phyloP scores from a whole-genome alignment of 352 stramenopile genomes.

The Phytopythium cucurbitacearum region DNA sequence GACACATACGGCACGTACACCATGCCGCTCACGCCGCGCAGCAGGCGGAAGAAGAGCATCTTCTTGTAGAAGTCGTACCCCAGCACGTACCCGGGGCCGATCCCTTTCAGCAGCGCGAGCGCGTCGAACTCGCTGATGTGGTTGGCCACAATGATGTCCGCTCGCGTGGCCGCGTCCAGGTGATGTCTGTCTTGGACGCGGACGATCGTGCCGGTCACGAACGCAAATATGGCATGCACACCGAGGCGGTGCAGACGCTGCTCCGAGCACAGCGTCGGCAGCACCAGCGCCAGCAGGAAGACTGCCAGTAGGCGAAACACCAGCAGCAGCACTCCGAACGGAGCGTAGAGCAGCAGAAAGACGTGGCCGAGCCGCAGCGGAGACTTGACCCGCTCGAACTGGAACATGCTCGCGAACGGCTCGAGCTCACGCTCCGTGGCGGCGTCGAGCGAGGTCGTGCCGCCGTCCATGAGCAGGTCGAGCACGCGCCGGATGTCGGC shows the following conservation, averaged over 20 bases:
- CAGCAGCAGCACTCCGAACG: constrained; percentile 46
- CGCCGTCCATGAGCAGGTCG: constrained; percentile 21
- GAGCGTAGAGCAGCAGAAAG: constrained; percentile 51
- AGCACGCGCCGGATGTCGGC: constrained; percentile 22
- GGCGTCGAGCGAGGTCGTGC: constrained; percentile 19
- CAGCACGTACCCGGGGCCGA: constrained; percentile 51
- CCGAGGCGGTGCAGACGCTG: constrained; percentile 42
- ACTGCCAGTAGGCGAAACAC: constrained; percentile 25
- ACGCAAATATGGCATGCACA: constrained; percentile 30
- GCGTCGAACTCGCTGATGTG: constrained; percentile 78
- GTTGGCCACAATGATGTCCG: constrained; percentile 60
- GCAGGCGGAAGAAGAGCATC: constrained; percentile 62
- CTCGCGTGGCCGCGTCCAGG: constrained; percentile 19
- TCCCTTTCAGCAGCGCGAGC: constrained; percentile 36
- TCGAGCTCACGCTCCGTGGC: constrained; percentile 27
- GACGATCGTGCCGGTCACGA: constrained; percentile 46
- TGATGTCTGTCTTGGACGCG: constrained; percentile 30
- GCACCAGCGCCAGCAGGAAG: constrained; percentile 39
- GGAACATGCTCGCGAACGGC: constrained; percentile 57
- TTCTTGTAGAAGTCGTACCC: constrained; percentile 86
- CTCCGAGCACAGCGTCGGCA: constrained; percentile 39
- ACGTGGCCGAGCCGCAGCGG: constrained; percentile 35
- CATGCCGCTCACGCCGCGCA: constrained; percentile 55
- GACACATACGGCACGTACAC: constrained; percentile 72
- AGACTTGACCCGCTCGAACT: constrained; percentile 61